Evolutionary conservation across 73 alveolate species (phyloP).

Genomic region (Paraurostyla sp.): DNA sequence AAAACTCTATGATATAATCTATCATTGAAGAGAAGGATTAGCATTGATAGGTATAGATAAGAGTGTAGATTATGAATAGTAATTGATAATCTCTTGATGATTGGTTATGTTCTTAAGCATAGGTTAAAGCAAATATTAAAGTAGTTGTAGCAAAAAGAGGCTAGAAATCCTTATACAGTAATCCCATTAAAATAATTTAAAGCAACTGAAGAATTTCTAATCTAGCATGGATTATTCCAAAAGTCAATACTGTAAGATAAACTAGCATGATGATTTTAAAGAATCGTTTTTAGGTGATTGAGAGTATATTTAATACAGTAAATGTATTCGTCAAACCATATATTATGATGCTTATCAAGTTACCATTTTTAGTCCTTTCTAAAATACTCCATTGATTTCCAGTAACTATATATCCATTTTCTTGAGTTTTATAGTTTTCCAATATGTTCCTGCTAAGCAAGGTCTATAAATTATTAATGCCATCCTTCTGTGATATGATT

Average conservation of each 20-base stretch:
- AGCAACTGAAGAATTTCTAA: background rate
- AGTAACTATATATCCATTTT: background rate
- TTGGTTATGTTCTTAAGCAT: background rate
- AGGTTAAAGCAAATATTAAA: background rate
- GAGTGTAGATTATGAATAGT: background rate
- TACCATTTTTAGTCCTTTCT: constrained; percentile 23
- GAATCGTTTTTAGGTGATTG: background rate
- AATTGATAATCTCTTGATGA: background rate
- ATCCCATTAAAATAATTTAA: background rate
- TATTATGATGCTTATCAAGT: background rate
- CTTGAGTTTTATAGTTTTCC: constrained; percentile 1
- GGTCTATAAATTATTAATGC: background rate
- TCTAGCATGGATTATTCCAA: background rate
- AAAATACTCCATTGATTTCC: constrained; percentile 20
- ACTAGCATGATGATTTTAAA: background rate
- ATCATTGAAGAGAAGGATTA: background rate
- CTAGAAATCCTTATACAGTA: background rate
- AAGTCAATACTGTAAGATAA: background rate
- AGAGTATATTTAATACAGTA: background rate
- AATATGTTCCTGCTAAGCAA: background rate
- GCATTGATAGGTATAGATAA: background rate
- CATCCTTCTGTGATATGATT: background rate
- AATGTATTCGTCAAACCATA: background rate
- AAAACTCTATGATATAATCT: background rate
- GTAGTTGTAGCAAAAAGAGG: background rate